These are phyloP conservation scores for Dipodascopsis tothii DNA, from an alignment of 805 yeast genomes.

Conservation along the genomic window DNA sequence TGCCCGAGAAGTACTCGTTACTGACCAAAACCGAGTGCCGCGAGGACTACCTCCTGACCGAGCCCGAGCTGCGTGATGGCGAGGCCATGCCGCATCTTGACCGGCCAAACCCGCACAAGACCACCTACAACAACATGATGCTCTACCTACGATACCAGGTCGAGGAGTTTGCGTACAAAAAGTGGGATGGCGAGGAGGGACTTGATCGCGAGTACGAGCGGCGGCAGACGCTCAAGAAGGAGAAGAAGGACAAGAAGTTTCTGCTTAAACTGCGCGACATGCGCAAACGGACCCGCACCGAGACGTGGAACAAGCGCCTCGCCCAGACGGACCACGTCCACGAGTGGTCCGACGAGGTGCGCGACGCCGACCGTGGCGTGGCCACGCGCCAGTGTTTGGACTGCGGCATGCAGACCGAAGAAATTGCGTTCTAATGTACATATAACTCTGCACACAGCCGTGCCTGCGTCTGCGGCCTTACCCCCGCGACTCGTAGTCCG, in stretches of 20 bases:
- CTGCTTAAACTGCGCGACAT: constrained; percentile 73
- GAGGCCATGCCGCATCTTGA: constrained; percentile 66
- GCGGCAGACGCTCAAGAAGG: constrained; percentile 63
- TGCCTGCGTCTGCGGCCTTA: no score
- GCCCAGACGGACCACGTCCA: constrained; percentile 62
- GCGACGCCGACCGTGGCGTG: constrained; percentile 37
- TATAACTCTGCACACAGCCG: no score
- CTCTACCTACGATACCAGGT: constrained; percentile 81
- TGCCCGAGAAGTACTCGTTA: constrained; percentile 82
- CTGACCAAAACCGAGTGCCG: constrained; percentile 92
- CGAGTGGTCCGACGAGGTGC: constrained; percentile 50
- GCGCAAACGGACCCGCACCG: constrained; percentile 88
- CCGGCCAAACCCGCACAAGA: constrained; percentile 90
- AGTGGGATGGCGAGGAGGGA: constrained; percentile 89
- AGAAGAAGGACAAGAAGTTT: constrained; percentile 70
- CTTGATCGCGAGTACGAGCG: constrained; percentile 88
- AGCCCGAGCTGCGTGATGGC: constrained; percentile 76
- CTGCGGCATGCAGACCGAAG: constrained; percentile 82
- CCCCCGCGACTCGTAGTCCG: no score
- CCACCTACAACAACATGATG: constrained; percentile 86
- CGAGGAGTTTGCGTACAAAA: constrained; percentile 85
- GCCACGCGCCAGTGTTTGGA: constrained; percentile 59
- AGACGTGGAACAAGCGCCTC: constrained; percentile 63
- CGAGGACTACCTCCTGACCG: constrained; percentile 87
- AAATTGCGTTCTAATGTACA: constrained; percentile 44